Percentiles rank a stretch among this genome's conserved stretches.
These are phyloP conservation scores for Porogramme epimiltina DNA, from an alignment of 1,284 basidiomycete genomes.

Conservation along the genomic window DNA sequence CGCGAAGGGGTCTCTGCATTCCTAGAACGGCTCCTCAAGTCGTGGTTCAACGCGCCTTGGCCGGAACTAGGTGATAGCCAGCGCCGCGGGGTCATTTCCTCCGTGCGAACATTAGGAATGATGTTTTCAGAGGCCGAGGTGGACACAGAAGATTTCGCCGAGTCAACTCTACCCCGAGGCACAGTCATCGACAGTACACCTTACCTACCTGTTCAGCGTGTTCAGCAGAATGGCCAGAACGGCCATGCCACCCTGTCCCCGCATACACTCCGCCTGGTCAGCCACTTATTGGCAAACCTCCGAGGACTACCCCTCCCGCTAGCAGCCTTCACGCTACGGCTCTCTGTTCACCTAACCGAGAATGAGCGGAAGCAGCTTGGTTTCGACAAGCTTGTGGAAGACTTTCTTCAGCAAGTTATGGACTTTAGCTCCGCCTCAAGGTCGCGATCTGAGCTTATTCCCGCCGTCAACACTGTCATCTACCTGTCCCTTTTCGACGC, in stretches of 20 bases:
- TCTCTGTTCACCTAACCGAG: background rate
- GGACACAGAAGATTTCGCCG: background rate
- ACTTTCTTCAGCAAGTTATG: background rate
- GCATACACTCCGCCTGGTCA: background rate
- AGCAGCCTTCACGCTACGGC: background rate
- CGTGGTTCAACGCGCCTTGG: background rate
- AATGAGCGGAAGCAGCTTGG: background rate
- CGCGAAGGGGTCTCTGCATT: background rate
- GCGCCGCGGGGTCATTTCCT: background rate
- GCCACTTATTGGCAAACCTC: background rate
- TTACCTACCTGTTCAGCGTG: background rate
- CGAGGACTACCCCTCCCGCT: background rate
- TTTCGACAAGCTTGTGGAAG: background rate
- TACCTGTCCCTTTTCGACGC: slow-evolving; percentile 3
- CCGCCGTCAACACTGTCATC: slow-evolving; percentile 3
- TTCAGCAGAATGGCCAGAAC: background rate
- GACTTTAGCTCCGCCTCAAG: background rate
- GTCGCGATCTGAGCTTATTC: background rate
- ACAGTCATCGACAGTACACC: background rate
- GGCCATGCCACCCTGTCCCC: background rate
- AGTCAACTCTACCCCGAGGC: background rate
- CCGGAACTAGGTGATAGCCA: background rate
- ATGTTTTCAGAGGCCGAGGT: background rate
- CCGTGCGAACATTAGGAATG: background rate
- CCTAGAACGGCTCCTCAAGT: slow-evolving; percentile 4